Base-by-base conservation (phyloP, 495 filamentous ascomycete genomes). In the Stereocaulon alpinum region DNA sequence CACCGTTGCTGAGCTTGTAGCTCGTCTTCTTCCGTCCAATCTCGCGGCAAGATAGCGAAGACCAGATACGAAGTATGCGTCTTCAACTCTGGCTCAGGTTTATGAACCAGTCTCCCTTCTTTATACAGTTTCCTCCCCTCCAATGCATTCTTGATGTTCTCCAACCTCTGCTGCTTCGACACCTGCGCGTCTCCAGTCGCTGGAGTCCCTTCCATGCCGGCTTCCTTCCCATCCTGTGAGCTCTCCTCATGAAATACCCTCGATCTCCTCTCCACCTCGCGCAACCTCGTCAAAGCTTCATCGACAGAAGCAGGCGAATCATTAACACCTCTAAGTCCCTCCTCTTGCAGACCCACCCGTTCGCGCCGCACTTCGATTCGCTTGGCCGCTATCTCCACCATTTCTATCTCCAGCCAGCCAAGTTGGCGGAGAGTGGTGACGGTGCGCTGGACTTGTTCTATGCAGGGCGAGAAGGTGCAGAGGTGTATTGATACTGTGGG, bases 401-500 rank as follows among this genome's bases (percentile, higher is more conserved):
- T 96, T 44, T 85, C 81, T 64, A 97, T 91, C 45, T 88, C 82
- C n/a, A 91, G 76, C 94, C 93, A 98, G 58, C 86, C 87, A 3
- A 87, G 73, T 32, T 83, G 76, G 43, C 91, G 86, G 67, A 98
- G 79, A 1, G 79, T 76, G 44, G 86, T 82, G 53, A 95, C 82
- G 0, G 94, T 96, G 41, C 82, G 80, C 34, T 86, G 86, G 10
- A 91, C 91, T 71, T 98, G 93, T 72, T 98, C 93, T 65, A 98
- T 91, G 70, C 93, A 98, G 0, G 93, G 93, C 9, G 86, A 91
- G 74, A 98, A 98, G 3, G 91, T 92, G 72, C 93, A 98, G 61
- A 98, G 74, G 61, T 89, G 78, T 20, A 82, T 80, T 2, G 88
- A 73, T 30, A 78, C 72, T 6, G 74, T 74, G 0, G 87, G 82